Percentiles rank a stretch among this genome's conserved stretches.
Evolutionary conservation across 176 grass and related monocot genomes (phyloP).

Genomic region (Bromus sterilis): DNA sequence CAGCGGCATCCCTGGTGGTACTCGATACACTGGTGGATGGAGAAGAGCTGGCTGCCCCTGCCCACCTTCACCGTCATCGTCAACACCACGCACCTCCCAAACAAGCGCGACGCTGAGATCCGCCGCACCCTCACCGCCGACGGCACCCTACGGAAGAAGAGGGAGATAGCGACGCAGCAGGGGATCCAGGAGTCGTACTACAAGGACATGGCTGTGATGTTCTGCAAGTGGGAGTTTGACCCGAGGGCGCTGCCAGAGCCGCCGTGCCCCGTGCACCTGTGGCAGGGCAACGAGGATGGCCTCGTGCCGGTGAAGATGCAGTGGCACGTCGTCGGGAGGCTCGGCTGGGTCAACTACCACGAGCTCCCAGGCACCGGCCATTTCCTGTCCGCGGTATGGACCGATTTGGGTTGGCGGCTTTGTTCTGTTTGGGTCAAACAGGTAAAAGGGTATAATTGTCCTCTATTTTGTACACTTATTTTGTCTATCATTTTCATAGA

Average conservation of each 20-base stretch:
- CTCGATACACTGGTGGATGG: slow-evolving; percentile 93
- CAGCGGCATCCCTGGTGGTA: too few relatives aligned
- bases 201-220: slow-evolving; percentile 68
- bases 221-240: slow-evolving; percentile 74
- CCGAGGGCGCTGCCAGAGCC: slow-evolving; percentile 48
- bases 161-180: slow-evolving; percentile 60
- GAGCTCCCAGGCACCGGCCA: slow-evolving; percentile 54
- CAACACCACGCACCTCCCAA: slow-evolving; percentile 56
- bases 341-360: slow-evolving; percentile 56
- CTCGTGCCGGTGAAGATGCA: slow-evolving; percentile 60
- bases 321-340: slow-evolving; percentile 39
- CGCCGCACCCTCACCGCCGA: slow-evolving; percentile 16
- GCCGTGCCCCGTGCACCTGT: slow-evolving; percentile 54
- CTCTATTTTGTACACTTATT: too few relatives aligned
- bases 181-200: slow-evolving; percentile 62
- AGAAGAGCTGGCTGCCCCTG: slow-evolving; percentile 64
- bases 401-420: too few relatives aligned
- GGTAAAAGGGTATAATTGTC: too few relatives aligned
- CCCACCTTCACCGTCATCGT: slow-evolving; percentile 63
- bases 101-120: slow-evolving; percentile 50
- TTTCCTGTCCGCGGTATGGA: slow-evolving; percentile 43
- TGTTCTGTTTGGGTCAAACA: too few relatives aligned
- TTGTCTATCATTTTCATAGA: too few relatives aligned
- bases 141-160: slow-evolving; percentile 40
- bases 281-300: slow-evolving; percentile 73